Evolutionary conservation across 257 asterid species (phyloP).

Genomic region (Ligustrum vulgare): DNA sequence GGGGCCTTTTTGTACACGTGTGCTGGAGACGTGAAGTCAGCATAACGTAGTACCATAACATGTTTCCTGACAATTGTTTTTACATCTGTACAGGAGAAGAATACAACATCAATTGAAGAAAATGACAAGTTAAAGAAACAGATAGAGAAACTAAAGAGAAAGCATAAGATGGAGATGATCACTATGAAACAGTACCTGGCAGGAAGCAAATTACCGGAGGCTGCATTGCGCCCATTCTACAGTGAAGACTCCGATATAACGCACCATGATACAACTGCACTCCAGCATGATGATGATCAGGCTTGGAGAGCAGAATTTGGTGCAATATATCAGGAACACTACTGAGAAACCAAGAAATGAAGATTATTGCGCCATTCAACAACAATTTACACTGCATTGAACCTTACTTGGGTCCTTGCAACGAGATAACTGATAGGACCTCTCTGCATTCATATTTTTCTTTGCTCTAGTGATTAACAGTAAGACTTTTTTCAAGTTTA

Average conservation of each 20-base stretch:
- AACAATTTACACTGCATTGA: neutral
- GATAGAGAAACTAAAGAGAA: conserved; percentile 79
- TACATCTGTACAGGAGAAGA: conserved; percentile 53
- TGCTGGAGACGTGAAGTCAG: too few species aligned
- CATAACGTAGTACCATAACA: too few species aligned
- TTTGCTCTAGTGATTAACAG: conserved; percentile 15
- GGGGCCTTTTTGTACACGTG: neutral
- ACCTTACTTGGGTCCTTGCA: conserved; percentile 47
- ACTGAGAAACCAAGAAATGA: conserved; percentile 23
- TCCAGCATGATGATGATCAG: conserved; percentile 64
- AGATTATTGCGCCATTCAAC: neutral
- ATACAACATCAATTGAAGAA: conserved; percentile 58
- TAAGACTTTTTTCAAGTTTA: conserved; percentile 4
- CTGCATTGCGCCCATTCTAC: conserved; percentile 62
- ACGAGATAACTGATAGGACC: neutral
- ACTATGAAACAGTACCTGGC: conserved; percentile 96
- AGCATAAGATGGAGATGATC: conserved; percentile 95
- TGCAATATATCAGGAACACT: conserved; percentile 85
- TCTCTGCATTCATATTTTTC: neutral
- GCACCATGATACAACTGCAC: conserved; percentile 27
- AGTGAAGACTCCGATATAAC: conserved; percentile 53
- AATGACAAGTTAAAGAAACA: conserved; percentile 73
- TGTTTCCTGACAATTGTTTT: neutral
- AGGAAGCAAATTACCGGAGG: conserved; percentile 88
- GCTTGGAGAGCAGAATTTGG: conserved; percentile 99